These are phyloP conservation scores for Cordyceps farinosa DNA, from an alignment of 2,329 filamentous ascomycete genomes.

Conservation along the genomic window DNA sequence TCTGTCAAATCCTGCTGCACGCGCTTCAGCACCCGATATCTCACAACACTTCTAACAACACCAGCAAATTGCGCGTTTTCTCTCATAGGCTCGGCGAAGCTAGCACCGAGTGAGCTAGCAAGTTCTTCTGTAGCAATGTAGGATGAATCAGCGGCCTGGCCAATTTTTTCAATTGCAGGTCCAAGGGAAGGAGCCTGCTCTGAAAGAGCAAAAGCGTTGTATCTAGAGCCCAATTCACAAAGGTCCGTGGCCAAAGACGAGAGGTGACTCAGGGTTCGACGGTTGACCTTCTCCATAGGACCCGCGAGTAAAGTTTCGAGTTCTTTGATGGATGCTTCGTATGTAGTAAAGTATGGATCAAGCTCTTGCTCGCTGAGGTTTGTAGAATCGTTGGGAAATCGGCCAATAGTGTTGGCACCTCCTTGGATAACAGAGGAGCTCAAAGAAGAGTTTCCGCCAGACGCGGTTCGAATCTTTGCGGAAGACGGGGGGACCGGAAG, in stretches of 20 bases:
- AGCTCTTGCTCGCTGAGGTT: slow-evolving; percentile 82
- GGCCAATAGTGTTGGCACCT: slow-evolving; percentile 61
- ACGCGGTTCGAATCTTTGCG: slow-evolving; percentile 71
- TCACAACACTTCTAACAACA: slow-evolving; percentile 82
- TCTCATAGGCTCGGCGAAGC: slow-evolving; percentile 95
- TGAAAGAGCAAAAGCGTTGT: slow-evolving; percentile 93
- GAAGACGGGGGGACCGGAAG: slow-evolving; percentile 82
- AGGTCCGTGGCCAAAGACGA: slow-evolving; percentile 81
- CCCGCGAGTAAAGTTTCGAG: slow-evolving; percentile 84
- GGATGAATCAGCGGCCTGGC: slow-evolving; percentile 91
- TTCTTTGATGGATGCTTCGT: slow-evolving; percentile 88
- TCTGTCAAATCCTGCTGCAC: slow-evolving; percentile 97
- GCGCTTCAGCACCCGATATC: slow-evolving; percentile 87
- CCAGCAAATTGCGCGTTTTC: slow-evolving; percentile 97
- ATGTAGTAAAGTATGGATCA: slow-evolving; percentile 93
- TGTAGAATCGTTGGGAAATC: slow-evolving; percentile 77
- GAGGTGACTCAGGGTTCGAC: slow-evolving; percentile 80
- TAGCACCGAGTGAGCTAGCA: slow-evolving; percentile 81
- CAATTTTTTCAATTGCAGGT: slow-evolving; percentile 87
- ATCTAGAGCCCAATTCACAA: slow-evolving; percentile 89
- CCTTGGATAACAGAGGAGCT: slow-evolving; percentile 36
- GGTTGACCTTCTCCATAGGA: slow-evolving; percentile 95
- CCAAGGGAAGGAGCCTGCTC: slow-evolving; percentile 86
- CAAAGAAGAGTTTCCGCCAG: slow-evolving; percentile 34
- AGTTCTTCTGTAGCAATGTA: slow-evolving; percentile 95